phyloP scores from a whole-genome alignment of 2,329 filamentous ascomycete genomes.

The Coccinonectria pachysandricola region DNA sequence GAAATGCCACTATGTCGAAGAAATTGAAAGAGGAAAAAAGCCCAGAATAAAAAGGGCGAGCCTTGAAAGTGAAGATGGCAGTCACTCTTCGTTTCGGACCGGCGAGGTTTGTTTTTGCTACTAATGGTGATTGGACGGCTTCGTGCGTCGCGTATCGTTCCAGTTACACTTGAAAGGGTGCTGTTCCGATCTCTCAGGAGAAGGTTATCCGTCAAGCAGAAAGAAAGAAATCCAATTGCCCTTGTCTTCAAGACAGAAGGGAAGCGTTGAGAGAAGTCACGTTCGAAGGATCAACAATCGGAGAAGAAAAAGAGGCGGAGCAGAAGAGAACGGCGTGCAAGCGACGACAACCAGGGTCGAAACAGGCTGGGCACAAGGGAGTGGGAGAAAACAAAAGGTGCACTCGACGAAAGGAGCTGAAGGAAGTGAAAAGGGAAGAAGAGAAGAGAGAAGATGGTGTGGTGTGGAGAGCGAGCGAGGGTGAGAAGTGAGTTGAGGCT shows the following conservation, averaged over 20 bases:
- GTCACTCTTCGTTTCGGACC: no score
- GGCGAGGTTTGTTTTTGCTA: no score
- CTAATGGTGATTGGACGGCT: no score
- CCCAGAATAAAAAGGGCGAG: no score
- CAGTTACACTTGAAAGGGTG: no score
- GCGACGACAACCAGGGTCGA: slow-evolving; percentile 14
- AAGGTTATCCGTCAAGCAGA: no score
- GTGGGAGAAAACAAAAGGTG: slow-evolving; percentile 1
- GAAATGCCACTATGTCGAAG: no score
- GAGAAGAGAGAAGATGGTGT: no score
- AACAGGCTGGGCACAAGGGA: slow-evolving; percentile 7
- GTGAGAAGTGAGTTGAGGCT: slow-evolving; percentile 2
- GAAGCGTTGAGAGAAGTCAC: slow-evolving; percentile 1
- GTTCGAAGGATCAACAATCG: slow-evolving; percentile 1
- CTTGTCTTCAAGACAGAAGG: slow-evolving; percentile 12
- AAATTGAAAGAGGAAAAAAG: no score
- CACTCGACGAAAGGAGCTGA: slow-evolving; percentile 11
- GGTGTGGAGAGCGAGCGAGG: slow-evolving; percentile 3
- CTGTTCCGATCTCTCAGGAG: no score
- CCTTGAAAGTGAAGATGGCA: no score
- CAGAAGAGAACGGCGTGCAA: slow-evolving; percentile 13
- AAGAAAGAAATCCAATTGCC: slow-evolving; percentile 5
- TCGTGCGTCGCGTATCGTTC: no score
- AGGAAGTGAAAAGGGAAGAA: slow-evolving; percentile 5
- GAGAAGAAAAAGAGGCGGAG: slow-evolving; percentile 4